Evolutionary conservation across 345 rosid genomes (phyloP).

Genomic region (Arabidopsis suecica): DNA sequence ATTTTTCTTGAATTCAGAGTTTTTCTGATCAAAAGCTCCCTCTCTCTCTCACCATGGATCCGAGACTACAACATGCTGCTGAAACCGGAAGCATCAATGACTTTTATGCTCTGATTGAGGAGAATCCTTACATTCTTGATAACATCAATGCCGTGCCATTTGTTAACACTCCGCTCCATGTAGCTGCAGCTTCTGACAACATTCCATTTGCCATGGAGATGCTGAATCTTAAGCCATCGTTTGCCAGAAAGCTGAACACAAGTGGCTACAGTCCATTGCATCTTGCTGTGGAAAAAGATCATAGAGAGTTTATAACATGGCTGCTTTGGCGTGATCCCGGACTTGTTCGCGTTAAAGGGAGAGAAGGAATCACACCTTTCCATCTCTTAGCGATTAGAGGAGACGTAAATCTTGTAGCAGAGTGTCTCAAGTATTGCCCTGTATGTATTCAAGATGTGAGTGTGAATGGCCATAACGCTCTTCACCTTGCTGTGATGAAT

Average conservation of each 20-base stretch:
- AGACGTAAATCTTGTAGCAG: background rate
- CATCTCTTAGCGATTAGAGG: slow-evolving; percentile 5
- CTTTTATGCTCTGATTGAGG: slow-evolving; percentile 33
- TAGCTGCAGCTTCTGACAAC: slow-evolving; percentile 35
- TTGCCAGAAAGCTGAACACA: slow-evolving; percentile 37
- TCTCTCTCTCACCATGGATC: slow-evolving; percentile 21
- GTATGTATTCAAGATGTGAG: slow-evolving; percentile 31
- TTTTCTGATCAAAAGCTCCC: background rate
- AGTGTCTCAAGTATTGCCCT: slow-evolving; percentile 23
- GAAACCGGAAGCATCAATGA: slow-evolving; percentile 28
- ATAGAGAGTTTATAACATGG: background rate
- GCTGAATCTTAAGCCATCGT: slow-evolving; percentile 43
- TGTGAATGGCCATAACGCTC: background rate
- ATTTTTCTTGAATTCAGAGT: background rate
- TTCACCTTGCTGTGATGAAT: slow-evolving; percentile 34
- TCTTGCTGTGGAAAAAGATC: slow-evolving; percentile 30
- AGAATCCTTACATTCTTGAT: slow-evolving; percentile 34
- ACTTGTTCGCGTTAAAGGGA: slow-evolving; percentile 31
- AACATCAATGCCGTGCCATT: slow-evolving; percentile 43
- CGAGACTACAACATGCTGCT: slow-evolving; percentile 34
- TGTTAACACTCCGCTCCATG: slow-evolving; percentile 44
- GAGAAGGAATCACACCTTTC: slow-evolving; percentile 31
- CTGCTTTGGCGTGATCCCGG: background rate
- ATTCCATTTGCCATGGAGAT: slow-evolving; percentile 35
- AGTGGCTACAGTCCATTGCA: slow-evolving; percentile 40